phyloP scores from a whole-genome alignment of 176 grass and related monocot species.

The Secale cereale region DNA sequence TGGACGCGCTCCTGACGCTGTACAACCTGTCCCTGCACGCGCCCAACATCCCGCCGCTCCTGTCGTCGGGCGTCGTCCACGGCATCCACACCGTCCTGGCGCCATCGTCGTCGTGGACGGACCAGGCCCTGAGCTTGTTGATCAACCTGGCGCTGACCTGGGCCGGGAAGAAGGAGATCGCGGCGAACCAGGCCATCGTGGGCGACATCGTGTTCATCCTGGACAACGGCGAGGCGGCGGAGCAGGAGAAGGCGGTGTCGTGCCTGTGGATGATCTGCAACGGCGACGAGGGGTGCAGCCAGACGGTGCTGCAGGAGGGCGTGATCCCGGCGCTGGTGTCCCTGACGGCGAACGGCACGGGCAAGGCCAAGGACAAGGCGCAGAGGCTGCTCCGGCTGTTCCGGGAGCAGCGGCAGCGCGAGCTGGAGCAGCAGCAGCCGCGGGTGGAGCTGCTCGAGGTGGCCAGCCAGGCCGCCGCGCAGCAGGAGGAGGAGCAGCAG shows the following conservation, averaged over 20 bases:
- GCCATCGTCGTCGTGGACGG: constrained; percentile 31
- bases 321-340: constrained; percentile 70
- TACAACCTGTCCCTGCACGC: constrained; percentile 70
- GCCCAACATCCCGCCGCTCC: constrained; percentile 44
- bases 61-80: constrained; percentile 46
- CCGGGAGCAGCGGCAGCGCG: constrained; percentile 67
- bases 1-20: constrained; percentile 54
- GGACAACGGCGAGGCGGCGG: constrained; percentile 41
- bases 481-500: neutral
- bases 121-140: constrained; percentile 62
- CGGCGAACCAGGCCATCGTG: constrained; percentile 38
- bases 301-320: constrained; percentile 68
- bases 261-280: constrained; percentile 70
- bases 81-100: constrained; percentile 35
- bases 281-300: constrained; percentile 41
- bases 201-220: constrained; percentile 47
- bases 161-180: constrained; percentile 41
- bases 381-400: constrained; percentile 67
- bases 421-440: constrained; percentile 22
- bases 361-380: constrained; percentile 63
- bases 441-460: constrained; percentile 47
- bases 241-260: constrained; percentile 70
- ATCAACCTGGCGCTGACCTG: constrained; percentile 47
- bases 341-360: constrained; percentile 50
- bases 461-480: constrained; percentile 24